phyloP scores from a whole-genome alignment of 768 basidiomycete genomes.

The Trametes cubensis region DNA sequence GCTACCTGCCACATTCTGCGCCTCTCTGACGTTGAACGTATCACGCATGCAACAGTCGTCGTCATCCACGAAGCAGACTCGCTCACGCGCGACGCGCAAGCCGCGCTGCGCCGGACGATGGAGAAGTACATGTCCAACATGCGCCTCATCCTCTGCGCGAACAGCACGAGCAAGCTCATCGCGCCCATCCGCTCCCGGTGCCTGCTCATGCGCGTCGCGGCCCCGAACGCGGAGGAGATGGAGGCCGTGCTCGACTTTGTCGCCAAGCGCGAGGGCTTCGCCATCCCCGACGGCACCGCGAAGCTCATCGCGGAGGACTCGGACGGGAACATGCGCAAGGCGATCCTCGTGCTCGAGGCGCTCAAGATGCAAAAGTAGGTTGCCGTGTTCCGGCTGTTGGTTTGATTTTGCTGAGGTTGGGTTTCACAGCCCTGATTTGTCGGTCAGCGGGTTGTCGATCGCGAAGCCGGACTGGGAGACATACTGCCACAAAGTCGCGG shows the following conservation, averaged over 20 bases:
- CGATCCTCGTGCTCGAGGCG: conserved; percentile 91
- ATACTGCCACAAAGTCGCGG: conserved; percentile 90
- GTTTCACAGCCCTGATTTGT: conserved; percentile 70
- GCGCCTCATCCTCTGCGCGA: conserved; percentile 94
- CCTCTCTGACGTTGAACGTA: not conserved
- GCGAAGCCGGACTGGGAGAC: conserved; percentile 99
- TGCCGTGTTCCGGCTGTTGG: not conserved
- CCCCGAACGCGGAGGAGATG: conserved; percentile 86
- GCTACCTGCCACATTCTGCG: not conserved
- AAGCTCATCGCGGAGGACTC: conserved; percentile 79
- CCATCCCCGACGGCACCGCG: conserved; percentile 77
- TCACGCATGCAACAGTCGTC: conserved; percentile 62
- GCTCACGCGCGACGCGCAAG: conserved; percentile 93
- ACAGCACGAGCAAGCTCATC: conserved; percentile 93
- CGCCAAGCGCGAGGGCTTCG: conserved; percentile 76
- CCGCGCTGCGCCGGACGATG: conserved; percentile 96
- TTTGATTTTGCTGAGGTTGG: not conserved
- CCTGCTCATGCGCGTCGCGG: conserved; percentile 89
- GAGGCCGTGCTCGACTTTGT: conserved; percentile 74
- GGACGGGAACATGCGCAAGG: conserved; percentile 91
- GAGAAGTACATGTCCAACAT: conserved; percentile 99
- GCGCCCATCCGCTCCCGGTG: conserved; percentile 97
- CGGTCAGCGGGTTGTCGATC: conserved; percentile 68
- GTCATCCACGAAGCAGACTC: conserved; percentile 98
- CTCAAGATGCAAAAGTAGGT: conserved; percentile 94